These are phyloP conservation scores for Asterophora lycoperdoides DNA, from an alignment of 768 basidiomycete species.

Conservation along the genomic window DNA sequence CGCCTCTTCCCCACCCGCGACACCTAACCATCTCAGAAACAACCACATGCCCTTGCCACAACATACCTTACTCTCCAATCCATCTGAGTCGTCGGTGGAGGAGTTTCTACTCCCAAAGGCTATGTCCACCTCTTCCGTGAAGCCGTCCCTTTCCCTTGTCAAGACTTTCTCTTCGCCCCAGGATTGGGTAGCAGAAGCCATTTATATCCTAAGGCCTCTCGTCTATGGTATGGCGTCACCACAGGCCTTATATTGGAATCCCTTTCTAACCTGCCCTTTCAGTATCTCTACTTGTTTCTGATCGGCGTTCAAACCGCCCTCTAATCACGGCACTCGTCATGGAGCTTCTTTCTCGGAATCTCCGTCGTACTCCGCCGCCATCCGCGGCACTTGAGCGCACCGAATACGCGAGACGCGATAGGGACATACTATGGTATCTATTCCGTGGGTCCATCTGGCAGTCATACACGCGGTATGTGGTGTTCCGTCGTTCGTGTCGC, in stretches of 20 bases:
- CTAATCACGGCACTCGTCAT: slow-evolving; percentile 60
- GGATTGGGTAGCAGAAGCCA: slow-evolving; percentile 70
- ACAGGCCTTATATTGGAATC: slow-evolving; percentile 1
- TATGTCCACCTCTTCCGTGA: slow-evolving; percentile 66
- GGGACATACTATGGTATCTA: slow-evolving; percentile 80
- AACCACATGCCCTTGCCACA: slow-evolving; percentile 65
- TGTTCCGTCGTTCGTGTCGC: slow-evolving; percentile 6
- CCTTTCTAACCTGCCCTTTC: slow-evolving; percentile 10
- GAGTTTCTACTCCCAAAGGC: slow-evolving; percentile 83
- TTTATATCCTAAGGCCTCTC: slow-evolving; percentile 72
- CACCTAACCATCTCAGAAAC: slow-evolving; percentile 79
- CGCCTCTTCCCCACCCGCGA: slow-evolving; percentile 50
- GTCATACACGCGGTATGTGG: slow-evolving; percentile 61
- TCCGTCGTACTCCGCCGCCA: slow-evolving; percentile 63
- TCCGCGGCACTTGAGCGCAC: slow-evolving; percentile 63
- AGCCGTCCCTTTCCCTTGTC: slow-evolving; percentile 64
- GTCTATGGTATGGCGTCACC: slow-evolving; percentile 56
- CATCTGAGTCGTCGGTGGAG: slow-evolving; percentile 58
- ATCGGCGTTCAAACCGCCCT: slow-evolving; percentile 55
- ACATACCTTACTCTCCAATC: slow-evolving; percentile 58
- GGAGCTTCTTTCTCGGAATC: slow-evolving; percentile 69
- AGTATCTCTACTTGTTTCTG: slow-evolving; percentile 42
- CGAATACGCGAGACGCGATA: slow-evolving; percentile 81
- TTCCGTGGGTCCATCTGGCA: slow-evolving; percentile 85
- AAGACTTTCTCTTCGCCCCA: slow-evolving; percentile 54